These are phyloP conservation scores for Colletotrichum cereale DNA, from an alignment of 2,329 filamentous ascomycete species.

Conservation along the genomic window DNA sequence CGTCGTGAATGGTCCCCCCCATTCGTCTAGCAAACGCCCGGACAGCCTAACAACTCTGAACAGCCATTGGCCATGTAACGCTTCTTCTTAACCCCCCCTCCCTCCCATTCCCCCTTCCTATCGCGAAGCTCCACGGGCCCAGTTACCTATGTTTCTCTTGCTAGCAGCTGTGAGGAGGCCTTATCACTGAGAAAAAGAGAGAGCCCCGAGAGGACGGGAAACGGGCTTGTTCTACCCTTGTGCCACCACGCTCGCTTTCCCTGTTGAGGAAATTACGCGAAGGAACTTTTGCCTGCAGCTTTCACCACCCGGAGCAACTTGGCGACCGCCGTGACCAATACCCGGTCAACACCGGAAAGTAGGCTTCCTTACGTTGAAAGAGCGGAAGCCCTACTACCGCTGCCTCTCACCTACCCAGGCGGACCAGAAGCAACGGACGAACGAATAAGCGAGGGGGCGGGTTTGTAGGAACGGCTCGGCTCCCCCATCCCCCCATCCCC, in stretches of 20 bases:
- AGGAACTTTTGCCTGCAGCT: slow-evolving; percentile 57
- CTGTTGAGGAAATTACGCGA: slow-evolving; percentile 52
- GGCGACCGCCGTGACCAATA: slow-evolving; percentile 47
- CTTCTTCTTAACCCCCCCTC: slow-evolving; percentile 16
- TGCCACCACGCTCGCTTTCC: slow-evolving; percentile 51
- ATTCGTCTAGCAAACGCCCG: slow-evolving; percentile 39
- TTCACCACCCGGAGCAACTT: slow-evolving; percentile 50
- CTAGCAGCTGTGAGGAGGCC: slow-evolving; percentile 17
- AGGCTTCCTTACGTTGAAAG: slow-evolving; percentile 20
- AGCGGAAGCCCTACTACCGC: slow-evolving; percentile 7
- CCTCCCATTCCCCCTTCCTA: slow-evolving; percentile 8
- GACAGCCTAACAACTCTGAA: slow-evolving; percentile 24
- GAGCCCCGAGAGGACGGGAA: slow-evolving; percentile 29
- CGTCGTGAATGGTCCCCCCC: slow-evolving; percentile 31
- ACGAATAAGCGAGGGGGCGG: slow-evolving; percentile 13
- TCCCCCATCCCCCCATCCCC: slow-evolving; percentile 15
- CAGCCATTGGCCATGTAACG: slow-evolving; percentile 37
- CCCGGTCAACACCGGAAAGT: slow-evolving; percentile 36
- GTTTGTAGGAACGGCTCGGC: slow-evolving; percentile 23
- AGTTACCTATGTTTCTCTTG: slow-evolving; percentile 22
- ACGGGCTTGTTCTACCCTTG: slow-evolving; percentile 41
- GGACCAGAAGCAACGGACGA: slow-evolving; percentile 14
- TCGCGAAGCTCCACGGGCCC: slow-evolving; percentile 36
- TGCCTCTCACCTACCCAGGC: slow-evolving; percentile 13
- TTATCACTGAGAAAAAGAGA: slow-evolving; percentile 36